Evolutionary conservation across 179 eudicot genomes (phyloP), one percentile per base, ranked within the genome.

Genomic region (Dionaea muscipula): DNA sequence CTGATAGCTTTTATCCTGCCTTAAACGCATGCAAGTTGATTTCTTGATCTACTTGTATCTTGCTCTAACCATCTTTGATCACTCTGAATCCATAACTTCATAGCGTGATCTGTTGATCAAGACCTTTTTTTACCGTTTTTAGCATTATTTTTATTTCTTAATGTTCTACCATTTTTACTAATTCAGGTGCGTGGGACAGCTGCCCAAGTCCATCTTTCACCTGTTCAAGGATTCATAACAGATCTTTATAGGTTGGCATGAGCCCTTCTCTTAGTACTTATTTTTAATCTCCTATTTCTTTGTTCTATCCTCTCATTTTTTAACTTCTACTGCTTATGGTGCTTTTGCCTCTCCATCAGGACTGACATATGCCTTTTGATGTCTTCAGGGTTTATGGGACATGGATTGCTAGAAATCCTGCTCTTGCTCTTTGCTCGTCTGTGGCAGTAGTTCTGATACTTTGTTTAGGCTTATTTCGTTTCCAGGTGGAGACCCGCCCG

Each of bases 321-420:
- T 7, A 33, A 20, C 19, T 37, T 68, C 46, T 60, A 40, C 3
- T 49, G 25, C 13, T 21, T 38, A 7, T 9, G 36, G 43, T 28
- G 49, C 28, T 17, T 16, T 54, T 23, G 16, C 64, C 36, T 52
- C 57, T 53, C 44, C 51, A 55, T 59, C 19, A 56, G 35, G 25
- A 59, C 46, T 53, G 19, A 67, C 39, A 31, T 13, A 23, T 25
- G 36, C 10, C 44, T 56, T 56, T 21, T 39, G 11, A n/a, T 54
- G 28, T 38, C 43, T 67, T 74, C 82, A 91, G 98, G 89, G 78
- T 68, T 73, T 91, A 91, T 65, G 98, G 98, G 49, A 74, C 80
- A 56, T 75, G 93, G 94, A 94, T 87, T 68, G 94, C 98, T 54
- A 80, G 89, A 71, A 80, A 87, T 65, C 94, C 98, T n/a, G 27